phyloP scores from a whole-genome alignment of 1,139 yeast species.

The Yamadazyma buinensis region DNA sequence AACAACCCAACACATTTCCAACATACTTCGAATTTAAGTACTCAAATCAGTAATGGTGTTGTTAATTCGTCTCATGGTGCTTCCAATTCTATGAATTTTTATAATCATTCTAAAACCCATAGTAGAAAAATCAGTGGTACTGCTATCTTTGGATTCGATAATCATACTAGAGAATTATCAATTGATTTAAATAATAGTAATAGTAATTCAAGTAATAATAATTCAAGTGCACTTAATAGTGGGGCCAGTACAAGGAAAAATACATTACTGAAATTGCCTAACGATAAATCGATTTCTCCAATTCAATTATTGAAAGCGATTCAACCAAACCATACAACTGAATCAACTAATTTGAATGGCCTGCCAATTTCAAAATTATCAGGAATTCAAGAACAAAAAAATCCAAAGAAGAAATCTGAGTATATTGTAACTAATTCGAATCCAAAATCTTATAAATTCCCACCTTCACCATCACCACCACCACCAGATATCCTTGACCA shows the following conservation, averaged over 20 bases:
- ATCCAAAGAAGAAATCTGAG: slow-evolving; percentile 20
- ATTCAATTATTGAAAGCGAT: slow-evolving; percentile 27
- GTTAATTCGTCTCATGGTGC: slow-evolving; percentile 8
- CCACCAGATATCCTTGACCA: not conserved
- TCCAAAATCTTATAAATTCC: slow-evolving; percentile 48
- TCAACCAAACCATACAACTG: slow-evolving; percentile 1
- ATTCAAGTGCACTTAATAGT: too few species aligned
- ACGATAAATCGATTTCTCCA: slow-evolving; percentile 31
- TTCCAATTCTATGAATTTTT: slow-evolving; percentile 12
- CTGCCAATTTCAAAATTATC: slow-evolving; percentile 8
- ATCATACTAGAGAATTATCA: slow-evolving; percentile 51
- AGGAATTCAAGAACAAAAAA: slow-evolving; percentile 11
- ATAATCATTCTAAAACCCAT: slow-evolving; percentile 19
- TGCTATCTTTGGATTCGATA: slow-evolving; percentile 59
- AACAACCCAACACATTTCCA: slow-evolving; percentile 6
- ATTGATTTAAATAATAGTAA: slow-evolving; percentile 29
- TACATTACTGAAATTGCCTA: too few species aligned
- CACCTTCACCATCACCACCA: slow-evolving; percentile 31
- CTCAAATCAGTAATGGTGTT: not conserved
- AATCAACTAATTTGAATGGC: too few species aligned
- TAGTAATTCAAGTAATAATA: too few species aligned
- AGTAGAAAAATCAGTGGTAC: slow-evolving; percentile 52
- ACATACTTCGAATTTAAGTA: slow-evolving; percentile 3
- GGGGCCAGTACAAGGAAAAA: slow-evolving; percentile 12
- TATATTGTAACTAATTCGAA: slow-evolving; percentile 37